Base-by-base conservation (phyloP, 208 protist genomes). In the Lotmaria passim region DNA sequence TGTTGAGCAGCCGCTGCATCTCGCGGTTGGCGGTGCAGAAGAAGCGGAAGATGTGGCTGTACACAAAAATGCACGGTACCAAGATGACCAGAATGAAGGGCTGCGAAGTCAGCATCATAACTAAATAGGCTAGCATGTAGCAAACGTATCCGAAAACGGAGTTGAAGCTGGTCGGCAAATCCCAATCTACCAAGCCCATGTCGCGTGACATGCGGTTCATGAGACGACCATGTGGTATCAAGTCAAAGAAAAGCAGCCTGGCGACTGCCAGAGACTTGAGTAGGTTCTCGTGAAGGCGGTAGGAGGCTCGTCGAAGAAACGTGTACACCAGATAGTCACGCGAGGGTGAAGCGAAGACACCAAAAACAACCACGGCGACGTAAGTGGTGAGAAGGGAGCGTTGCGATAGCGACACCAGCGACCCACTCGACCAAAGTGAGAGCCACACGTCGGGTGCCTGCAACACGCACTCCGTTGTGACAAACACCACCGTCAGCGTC, bases 161-260 rank as follows among this genome's bases (percentile, higher is more conserved):
- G 19, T 92, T 76, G 28, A 59, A 33, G 15, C 43, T 58, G 14
- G 48, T 34, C n/a, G 55, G 82, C 28, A 96, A 60, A 43, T 69
- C 70, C 30, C 72, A 61, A 69, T 98, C 94, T 14, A 98, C 71
- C 17, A 53, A 67, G n/a, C 79, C 75, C 24, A 97, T 83, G 59
- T 99, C 97, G 23, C 91, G 90, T n/a, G n/a, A n/a, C n/a, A n/a
- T n/a, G n/a, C n/a, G n/a, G n/a, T n/a, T n/a, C n/a, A n/a, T n/a
- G n/a, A n/a, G n/a, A n/a, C n/a, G n/a, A n/a, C n/a, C n/a, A n/a
- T n/a, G n/a, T n/a, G n/a, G n/a, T n/a, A n/a, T 98, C 5, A 79
- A 81, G 70, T 99, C 95, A 73, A 98, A 99, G 73, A 98, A 99
- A n/a, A 57, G 34, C 59, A 97, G 89, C 1, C 82, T 86, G 1